Percentiles rank a stretch among this genome's conserved stretches.
Conservation (phyloP, 2,329 filamentous ascomycete genomes). For the Gaeumannomyces tritici region DNA sequence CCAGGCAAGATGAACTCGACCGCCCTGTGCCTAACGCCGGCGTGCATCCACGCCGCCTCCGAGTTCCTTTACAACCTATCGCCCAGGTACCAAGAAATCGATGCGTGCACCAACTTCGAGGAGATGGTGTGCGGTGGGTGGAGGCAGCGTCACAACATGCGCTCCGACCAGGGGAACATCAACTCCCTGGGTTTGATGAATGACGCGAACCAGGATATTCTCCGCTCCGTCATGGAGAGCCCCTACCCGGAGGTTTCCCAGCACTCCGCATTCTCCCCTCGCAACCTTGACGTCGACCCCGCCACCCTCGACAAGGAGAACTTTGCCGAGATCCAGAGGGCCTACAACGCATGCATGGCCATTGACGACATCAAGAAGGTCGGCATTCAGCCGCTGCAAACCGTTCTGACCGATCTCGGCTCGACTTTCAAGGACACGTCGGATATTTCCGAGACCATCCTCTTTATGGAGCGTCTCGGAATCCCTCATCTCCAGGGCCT, state of each 20-base stretch:
- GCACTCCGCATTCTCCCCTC: constrained; percentile 35
- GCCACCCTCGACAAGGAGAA: constrained; percentile 47
- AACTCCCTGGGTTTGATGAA: constrained; percentile 53
- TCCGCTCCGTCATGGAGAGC: constrained; percentile 55
- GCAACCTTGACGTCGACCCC: constrained; percentile 21
- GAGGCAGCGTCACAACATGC: constrained; percentile 52
- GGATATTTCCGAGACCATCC: constrained; percentile 33
- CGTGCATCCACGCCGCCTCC: constrained; percentile 54
- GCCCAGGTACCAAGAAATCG: constrained; percentile 48
- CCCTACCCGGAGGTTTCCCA: constrained; percentile 33
- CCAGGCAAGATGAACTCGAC: constrained; percentile 6
- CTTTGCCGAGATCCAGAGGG: constrained; percentile 55
- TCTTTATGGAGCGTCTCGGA: constrained; percentile 34
- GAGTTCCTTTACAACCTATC: constrained; percentile 53
- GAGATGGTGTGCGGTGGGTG: constrained; percentile 60
- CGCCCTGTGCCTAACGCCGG: constrained; percentile 43
- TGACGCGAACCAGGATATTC: constrained; percentile 46
- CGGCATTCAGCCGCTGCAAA: constrained; percentile 45
- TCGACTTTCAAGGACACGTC: constrained; percentile 23
- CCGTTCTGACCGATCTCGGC: constrained; percentile 43
- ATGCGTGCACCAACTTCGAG: constrained; percentile 62
- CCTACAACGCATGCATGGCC: constrained; percentile 58
- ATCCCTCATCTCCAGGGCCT: constrained; percentile 27
- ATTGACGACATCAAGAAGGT: constrained; percentile 43
- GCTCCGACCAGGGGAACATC: constrained; percentile 50